phyloP scores from a whole-genome alignment of 768 basidiomycete species.

The Mycena indigotica region DNA sequence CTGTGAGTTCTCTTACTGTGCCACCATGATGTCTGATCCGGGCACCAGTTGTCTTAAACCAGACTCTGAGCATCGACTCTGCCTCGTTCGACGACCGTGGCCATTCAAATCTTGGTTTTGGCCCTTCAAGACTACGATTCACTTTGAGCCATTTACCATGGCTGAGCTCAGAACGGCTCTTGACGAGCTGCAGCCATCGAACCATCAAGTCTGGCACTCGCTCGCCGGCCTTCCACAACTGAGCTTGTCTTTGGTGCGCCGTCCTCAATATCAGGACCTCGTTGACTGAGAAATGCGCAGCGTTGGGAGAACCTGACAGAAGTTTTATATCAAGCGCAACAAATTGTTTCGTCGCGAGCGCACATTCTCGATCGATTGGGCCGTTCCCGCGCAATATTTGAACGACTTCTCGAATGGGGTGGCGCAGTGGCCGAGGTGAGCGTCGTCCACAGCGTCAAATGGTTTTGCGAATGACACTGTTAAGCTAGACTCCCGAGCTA shows the following conservation, averaged over 20 bases:
- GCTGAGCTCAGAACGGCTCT: neutral
- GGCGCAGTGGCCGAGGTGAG: constrained; percentile 9
- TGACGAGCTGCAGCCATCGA: neutral
- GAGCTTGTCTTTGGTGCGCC: neutral
- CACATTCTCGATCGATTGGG: constrained; percentile 5
- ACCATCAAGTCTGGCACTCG: neutral
- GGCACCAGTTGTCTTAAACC: constrained; percentile 11
- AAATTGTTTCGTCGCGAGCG: neutral
- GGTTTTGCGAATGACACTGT: neutral
- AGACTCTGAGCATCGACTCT: constrained; percentile 5
- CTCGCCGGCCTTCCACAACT: neutral
- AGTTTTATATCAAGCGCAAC: neutral
- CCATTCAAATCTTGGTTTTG: constrained; percentile 4
- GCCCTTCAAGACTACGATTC: constrained; percentile 11
- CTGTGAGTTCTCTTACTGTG: too few relatives aligned
- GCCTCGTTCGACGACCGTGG: constrained; percentile 10
- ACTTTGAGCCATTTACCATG: constrained; percentile 5
- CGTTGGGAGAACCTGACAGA: neutral
- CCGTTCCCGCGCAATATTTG: neutral
- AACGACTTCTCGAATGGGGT: neutral
- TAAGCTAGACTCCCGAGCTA: neutral
- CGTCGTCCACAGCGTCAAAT: neutral
- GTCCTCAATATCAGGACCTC: too few relatives aligned
- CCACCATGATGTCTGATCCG: too few relatives aligned
- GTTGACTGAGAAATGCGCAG: too few relatives aligned